Conservation (phyloP, 257 asterid species). For the Penstemon eatonii region DNA sequence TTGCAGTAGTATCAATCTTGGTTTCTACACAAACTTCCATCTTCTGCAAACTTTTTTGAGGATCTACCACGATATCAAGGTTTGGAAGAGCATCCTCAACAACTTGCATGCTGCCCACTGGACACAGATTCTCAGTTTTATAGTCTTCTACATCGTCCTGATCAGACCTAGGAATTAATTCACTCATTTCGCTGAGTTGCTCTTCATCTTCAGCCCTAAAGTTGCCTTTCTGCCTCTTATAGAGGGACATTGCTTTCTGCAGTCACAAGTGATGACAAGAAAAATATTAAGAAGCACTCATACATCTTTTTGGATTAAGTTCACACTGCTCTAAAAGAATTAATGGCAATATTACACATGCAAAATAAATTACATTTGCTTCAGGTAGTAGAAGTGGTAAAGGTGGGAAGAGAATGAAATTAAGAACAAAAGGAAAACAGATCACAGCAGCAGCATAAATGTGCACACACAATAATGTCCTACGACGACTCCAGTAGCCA, state of each 20-base stretch:
- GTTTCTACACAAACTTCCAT: conserved; percentile 30
- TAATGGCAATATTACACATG: neutral
- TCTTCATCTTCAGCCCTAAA: conserved; percentile 31
- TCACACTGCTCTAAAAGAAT: neutral
- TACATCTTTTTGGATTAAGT: neutral
- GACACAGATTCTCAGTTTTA: conserved; percentile 34
- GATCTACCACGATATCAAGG: conserved; percentile 29
- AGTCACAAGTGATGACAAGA: conserved; percentile 21
- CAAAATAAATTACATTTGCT: neutral
- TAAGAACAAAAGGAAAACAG: neutral
- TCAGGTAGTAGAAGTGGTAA: neutral
- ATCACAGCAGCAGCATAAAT: neutral
- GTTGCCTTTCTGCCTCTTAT: conserved; percentile 56
- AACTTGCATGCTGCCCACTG: conserved; percentile 32
- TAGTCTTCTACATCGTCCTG: conserved; percentile 35
- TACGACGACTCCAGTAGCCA: neutral
- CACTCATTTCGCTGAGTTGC: conserved; percentile 27
- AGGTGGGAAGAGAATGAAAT: neutral
- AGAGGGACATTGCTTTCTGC: conserved; percentile 83
- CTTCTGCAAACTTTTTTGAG: conserved; percentile 30
- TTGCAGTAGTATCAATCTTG: conserved; percentile 31
- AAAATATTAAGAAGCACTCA: neutral
- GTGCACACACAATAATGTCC: neutral
- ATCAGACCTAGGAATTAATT: conserved; percentile 24
- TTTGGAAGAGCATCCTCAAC: conserved; percentile 33